Evolutionary conservation across 1,284 basidiomycete species (phyloP).

Genomic region (Sporisorium sorghi): DNA sequence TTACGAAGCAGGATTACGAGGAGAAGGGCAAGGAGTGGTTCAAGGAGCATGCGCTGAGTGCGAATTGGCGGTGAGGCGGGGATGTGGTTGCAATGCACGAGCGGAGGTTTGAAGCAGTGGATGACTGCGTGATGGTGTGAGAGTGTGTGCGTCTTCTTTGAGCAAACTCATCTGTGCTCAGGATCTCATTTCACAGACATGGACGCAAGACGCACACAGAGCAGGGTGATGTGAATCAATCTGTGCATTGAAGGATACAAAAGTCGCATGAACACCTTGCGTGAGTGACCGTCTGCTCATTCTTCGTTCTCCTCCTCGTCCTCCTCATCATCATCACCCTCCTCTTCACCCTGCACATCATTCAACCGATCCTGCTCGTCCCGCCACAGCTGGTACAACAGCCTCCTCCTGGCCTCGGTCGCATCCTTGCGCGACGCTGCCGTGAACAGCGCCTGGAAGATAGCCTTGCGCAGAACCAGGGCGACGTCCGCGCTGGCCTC

Average conservation of each 20-base stretch:
- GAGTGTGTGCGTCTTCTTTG: neutral
- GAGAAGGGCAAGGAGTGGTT: slow-evolving; percentile 86
- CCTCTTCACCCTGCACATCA: slow-evolving; percentile 4
- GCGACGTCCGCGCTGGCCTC: slow-evolving; percentile 24
- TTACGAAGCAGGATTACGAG: slow-evolving; percentile 84
- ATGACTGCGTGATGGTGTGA: neutral
- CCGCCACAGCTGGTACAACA: slow-evolving; percentile 84
- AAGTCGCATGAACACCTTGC: neutral
- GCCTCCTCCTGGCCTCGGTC: slow-evolving; percentile 81
- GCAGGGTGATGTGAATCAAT: neutral
- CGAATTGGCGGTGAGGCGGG: slow-evolving; percentile 35
- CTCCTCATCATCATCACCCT: neutral
- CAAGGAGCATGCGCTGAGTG: slow-evolving; percentile 71
- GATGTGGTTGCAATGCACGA: neutral
- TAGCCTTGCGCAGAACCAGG: slow-evolving; percentile 73
- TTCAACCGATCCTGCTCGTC: slow-evolving; percentile 68
- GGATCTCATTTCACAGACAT: neutral
- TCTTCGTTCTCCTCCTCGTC: slow-evolving; percentile 3
- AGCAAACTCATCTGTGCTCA: neutral
- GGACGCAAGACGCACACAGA: neutral
- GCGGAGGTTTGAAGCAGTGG: neutral
- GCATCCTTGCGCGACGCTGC: slow-evolving; percentile 80
- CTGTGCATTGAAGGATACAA: neutral
- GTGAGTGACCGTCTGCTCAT: too few species aligned
- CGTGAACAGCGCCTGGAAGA: slow-evolving; percentile 79